Base-by-base conservation (phyloP, 768 basidiomycete genomes). In the Calocera cornea region DNA sequence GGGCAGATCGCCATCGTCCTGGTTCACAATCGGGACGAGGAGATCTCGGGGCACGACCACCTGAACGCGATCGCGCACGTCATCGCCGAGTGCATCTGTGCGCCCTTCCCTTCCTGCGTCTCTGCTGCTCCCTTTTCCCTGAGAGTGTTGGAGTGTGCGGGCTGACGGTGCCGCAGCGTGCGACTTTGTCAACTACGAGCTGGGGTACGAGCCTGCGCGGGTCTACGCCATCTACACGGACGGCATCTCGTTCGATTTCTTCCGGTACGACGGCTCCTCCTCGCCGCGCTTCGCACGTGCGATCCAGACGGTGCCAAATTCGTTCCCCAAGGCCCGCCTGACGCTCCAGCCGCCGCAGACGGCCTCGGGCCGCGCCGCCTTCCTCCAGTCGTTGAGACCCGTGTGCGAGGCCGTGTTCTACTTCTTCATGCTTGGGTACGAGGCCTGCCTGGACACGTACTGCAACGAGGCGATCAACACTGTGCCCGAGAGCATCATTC, bases 401-500 rank as follows among this genome's bases (percentile, higher is more conserved):
- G 54, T 60, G 14, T 60, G 54, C 54, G 54, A 60, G 31, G 54
- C 54, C 2, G 22, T 60, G 11, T 60, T 60, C 54, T 60, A 60
- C 31, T 60, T 60, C 31, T 60, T 60, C 54, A 60, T 60, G 54
- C 54, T 60, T 2, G 54, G 54, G 5, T 60, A 60, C 54, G 54
- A 60, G 31, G 54, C 54, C 2, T 60, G 54, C 54, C 19, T 60
- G 27, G 54, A 60, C 22, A 60, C 54, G 54, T 60, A 60, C 31
- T 60, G 54, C 31, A 60, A 27, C 54, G 54, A 60, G 24, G 54
- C 54, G 24, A 60, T 60, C 54, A 60, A 60, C 54, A 60, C 54
- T 27, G 31, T 27, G 2, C 54, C 54, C 54, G 54, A 60, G 54
- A 60, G 54, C 54, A 60, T 60, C 54, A 60, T 60, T 33, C 54